Base-by-base conservation (phyloP, 768 basidiomycete species). In the Lactarius akahatsu region DNA sequence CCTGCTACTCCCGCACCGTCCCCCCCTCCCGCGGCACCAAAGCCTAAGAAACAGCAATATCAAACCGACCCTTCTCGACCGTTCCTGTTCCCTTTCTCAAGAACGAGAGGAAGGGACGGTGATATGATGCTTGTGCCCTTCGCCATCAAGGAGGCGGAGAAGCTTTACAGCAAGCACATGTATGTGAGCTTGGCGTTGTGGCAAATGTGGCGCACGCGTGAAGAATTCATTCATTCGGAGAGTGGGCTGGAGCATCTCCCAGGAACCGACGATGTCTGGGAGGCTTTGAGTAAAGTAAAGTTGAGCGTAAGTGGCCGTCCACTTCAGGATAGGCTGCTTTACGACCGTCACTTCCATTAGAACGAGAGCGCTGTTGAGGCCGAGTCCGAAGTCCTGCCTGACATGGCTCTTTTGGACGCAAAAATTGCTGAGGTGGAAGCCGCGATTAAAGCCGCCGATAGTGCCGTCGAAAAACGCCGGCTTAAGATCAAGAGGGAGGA, bases 31-130 rank as follows among this genome's bases (percentile, higher is more conserved):
- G 81, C 85, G 8, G 84, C 86, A 40, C 91, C 87, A 2, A 98
- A 96, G 73, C 94, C 92, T 11, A 99, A 99, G 80, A 98, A 98
- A 75, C 96, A 96, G 74, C 94, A 96, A 74, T 99, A 94, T 75
- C 97, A 98, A 74, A 99, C 97, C 0, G 97, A 99, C 76, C 97
- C 96, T 74, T 87, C 80, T 56, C 83, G 92, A 15, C 96, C 97
- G 1, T 99, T 98, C 75, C 79, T 98, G 67, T 96, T 99, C 75
- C 97, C 97, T 0, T 99, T 97, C 75, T 92, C 94, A 7, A 84
- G 87, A n/a, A 81, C 77, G 58, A 80, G 77, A 62, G 80, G 80
- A 61, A 80, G 85, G 34, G 65, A 74, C 56, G 82, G 84, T 59
- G 83, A 87, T 65, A 81, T 80, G 28, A 83, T 85, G 50, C 80